Evolutionary conservation across 768 basidiomycete species (phyloP).

Genomic region (Leccinum sublutescens): DNA sequence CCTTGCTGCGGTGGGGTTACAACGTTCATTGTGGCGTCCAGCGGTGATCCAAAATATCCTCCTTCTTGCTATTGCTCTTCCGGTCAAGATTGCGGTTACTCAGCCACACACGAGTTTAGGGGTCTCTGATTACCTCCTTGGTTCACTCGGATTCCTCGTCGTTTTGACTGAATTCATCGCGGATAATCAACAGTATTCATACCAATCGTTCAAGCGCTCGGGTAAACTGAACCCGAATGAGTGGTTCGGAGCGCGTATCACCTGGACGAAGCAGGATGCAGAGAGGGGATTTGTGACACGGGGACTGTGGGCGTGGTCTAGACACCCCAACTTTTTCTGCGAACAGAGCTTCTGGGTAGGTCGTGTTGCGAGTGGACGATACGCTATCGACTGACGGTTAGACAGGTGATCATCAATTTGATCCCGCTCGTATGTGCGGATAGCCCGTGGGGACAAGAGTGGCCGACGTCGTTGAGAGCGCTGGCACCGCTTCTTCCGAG

Average conservation of each 20-base stretch:
- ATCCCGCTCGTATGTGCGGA: conserved; percentile 57
- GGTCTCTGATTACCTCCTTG: conserved; percentile 62
- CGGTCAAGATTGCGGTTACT: conserved; percentile 52
- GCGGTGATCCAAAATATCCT: conserved; percentile 79
- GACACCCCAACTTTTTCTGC: conserved; percentile 92
- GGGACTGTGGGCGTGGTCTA: conserved; percentile 82
- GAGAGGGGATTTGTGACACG: conserved; percentile 81
- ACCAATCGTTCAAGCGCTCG: conserved; percentile 71
- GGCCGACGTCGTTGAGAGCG: conserved; percentile 26
- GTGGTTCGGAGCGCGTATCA: conserved; percentile 65
- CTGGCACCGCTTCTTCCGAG: conserved; percentile 51
- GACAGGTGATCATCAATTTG: conserved; percentile 64
- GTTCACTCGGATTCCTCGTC: conserved; percentile 52
- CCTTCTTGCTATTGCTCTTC: conserved; percentile 68
- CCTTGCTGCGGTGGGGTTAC: background rate
- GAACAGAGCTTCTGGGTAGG: conserved; percentile 87
- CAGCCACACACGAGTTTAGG: conserved; percentile 54
- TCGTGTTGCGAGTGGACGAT: background rate
- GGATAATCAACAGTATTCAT: conserved; percentile 91
- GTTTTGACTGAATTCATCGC: conserved; percentile 76
- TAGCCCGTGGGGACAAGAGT: conserved; percentile 22
- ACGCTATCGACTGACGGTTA: conserved; percentile 1
- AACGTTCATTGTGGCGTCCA: conserved; percentile 22
- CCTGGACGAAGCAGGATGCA: conserved; percentile 64
- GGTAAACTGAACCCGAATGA: conserved; percentile 40